These are phyloP conservation scores for Thalassiosira allenii DNA, from an alignment of 352 stramenopile genomes.

Conservation along the genomic window DNA sequence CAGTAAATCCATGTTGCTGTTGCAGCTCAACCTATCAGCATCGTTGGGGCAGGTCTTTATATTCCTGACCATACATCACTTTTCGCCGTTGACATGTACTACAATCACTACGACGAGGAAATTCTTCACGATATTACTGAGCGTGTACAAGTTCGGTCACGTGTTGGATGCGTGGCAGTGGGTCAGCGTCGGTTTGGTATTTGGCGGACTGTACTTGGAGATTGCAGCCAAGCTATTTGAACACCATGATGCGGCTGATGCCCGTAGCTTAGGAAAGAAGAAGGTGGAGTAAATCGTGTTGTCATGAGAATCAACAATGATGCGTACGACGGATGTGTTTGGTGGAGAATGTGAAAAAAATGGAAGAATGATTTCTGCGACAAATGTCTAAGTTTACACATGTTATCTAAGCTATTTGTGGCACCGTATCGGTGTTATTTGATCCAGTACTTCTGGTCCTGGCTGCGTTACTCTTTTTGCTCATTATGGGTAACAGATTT, in stretches of 20 bases:
- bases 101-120: constrained; percentile 97
- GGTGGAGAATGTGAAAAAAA: too few species aligned
- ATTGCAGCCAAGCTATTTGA: constrained; percentile 65
- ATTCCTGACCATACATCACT: constrained; percentile 96
- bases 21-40: constrained; percentile 93
- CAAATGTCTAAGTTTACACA: too few species aligned
- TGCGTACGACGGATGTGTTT: too few species aligned
- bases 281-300: too few species aligned
- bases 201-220: constrained; percentile 87
- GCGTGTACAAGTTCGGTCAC: constrained; percentile 94
- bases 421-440: too few species aligned
- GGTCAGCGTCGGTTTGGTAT: constrained; percentile 91
- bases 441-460: too few species aligned
- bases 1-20: constrained; percentile 68
- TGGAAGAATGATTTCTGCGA: too few species aligned
- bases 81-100: constrained; percentile 93
- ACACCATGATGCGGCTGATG: not conserved
- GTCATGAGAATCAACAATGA: too few species aligned
- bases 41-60: constrained; percentile 96
- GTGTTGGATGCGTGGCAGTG: constrained; percentile 91
- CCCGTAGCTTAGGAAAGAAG: not conserved
- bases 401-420: too few species aligned
- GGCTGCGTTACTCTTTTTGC: too few species aligned
- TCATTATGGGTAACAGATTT: too few species aligned
- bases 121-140: constrained; percentile 96